Conservation (phyloP, 2,329 filamentous ascomycete species). For the Neofusicoccum cordaticola region DNA sequence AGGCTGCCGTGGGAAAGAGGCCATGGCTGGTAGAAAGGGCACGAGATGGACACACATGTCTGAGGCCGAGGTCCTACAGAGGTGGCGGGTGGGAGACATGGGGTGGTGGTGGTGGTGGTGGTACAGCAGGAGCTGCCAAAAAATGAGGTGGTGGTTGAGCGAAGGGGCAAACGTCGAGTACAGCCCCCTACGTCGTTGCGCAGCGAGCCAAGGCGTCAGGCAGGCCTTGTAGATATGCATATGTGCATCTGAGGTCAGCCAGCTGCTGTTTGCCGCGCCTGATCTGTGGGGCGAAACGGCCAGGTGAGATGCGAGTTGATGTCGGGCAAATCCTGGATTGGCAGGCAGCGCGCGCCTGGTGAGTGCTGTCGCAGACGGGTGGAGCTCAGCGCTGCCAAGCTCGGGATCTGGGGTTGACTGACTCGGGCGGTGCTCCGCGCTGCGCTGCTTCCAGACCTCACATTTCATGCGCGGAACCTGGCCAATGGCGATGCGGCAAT, state of each 20-base stretch:
- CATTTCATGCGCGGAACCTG: constrained; percentile 6
- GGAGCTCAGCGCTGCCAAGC: background rate
- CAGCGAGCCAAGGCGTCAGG: background rate
- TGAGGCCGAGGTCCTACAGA: background rate
- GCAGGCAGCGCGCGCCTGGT: background rate
- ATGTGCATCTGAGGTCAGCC: background rate
- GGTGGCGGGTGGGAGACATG: background rate
- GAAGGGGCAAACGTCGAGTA: background rate
- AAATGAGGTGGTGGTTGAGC: background rate
- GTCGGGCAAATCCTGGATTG: too few species aligned
- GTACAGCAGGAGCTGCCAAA: background rate
- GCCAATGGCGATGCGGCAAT: background rate
- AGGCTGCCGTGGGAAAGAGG: background rate
- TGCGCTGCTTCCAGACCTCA: background rate
- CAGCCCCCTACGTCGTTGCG: background rate
- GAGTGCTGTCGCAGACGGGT: background rate
- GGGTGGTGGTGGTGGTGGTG: background rate
- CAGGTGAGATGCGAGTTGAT: background rate
- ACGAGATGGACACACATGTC: background rate
- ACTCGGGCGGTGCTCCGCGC: background rate
- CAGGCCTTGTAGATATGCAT: background rate
- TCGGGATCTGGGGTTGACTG: constrained; percentile 8
- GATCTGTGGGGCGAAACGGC: background rate
- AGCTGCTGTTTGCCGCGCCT: too few species aligned
- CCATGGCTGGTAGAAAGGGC: too few species aligned